Evolutionary conservation across 805 yeast species (phyloP), one percentile per base, ranked within the genome.

Genomic region (Candida lessepsii): DNA sequence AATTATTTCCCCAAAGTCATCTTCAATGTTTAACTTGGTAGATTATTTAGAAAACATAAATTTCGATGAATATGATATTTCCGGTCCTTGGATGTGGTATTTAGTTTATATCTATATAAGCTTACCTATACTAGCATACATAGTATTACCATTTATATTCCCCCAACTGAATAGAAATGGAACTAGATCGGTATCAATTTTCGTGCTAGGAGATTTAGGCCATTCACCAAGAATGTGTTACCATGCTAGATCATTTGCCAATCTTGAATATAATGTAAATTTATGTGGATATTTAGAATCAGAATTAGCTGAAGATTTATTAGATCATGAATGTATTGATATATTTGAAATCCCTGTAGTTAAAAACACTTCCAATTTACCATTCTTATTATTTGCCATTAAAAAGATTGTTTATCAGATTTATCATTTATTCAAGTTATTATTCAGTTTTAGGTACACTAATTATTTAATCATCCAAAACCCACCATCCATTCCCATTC

Each of bases 141-240:
- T 40, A 9, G 3, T 40, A 9, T n/a, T 40, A 24, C 43, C 43
- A n/a, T 35, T 35, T 17, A 15, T 40, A n/a, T 13, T 29, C 14
- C 18, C 39, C 15, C 29, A 14, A 7, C 19, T 15, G 20, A 25
- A 14, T 5, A 20, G 20, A 15, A 11, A 10, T 16, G 53, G 46
- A 26, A 32, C 49, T 1, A 16, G 56, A 51, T 75, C 87, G 38
- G 80, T 87, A 5, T 73, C 85, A 8, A 79, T 93, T 14, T 74
- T 87, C 47, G 99, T 93, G 2, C 65, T 93, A 14, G 99, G 99
- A 2, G 98, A 91, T 56, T 57, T 93, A 39, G 96, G 96, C 10
- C 95, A 89, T 56, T 90, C 97, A 0, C 99, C 99, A 5, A 71
- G 99, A 44, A 93, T 91, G 85, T 75, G 83, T 50, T 86, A 91